Evolutionary conservation across 78 protist species (phyloP).

Genomic region (Speleostelium caveatum): DNA sequence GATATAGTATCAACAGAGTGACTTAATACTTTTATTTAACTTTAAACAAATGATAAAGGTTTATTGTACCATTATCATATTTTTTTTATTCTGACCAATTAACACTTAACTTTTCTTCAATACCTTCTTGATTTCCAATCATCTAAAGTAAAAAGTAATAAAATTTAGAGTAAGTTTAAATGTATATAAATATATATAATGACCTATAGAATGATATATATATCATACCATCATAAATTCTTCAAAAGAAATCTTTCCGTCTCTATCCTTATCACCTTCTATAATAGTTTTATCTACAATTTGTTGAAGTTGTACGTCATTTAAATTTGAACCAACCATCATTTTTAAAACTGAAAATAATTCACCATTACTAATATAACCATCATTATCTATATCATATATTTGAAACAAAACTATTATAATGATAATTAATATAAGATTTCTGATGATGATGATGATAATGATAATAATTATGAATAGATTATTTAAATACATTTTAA

Average conservation of each 20-base stretch:
- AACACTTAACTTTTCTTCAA: constrained; percentile 68
- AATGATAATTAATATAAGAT: not conserved
- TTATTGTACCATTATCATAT: not conserved
- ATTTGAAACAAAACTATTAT: constrained; percentile 84
- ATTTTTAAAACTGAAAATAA: constrained; percentile 92
- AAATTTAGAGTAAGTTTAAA: not conserved
- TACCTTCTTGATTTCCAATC: constrained; percentile 77
- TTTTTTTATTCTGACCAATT: constrained; percentile 69
- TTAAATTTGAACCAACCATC: constrained; percentile 97
- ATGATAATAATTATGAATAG: not conserved
- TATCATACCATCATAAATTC: constrained; percentile 83
- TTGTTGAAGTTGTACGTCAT: constrained; percentile 96
- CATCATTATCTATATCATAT: constrained; percentile 97
- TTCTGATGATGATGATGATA: not conserved
- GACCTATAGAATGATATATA: too few relatives aligned
- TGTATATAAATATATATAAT: not conserved
- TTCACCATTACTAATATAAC: constrained; percentile 92
- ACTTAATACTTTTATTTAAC: too few relatives aligned
- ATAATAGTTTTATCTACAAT: constrained; percentile 98
- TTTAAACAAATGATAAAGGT: too few relatives aligned
- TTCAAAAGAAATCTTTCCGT: constrained; percentile 89
- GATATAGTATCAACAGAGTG: too few relatives aligned
- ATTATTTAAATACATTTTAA: constrained; percentile 78
- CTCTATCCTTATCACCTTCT: constrained; percentile 91
- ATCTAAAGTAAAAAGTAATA: not conserved